Percentiles rank a stretch among this genome's conserved stretches.
phyloP scores from a whole-genome alignment of 805 yeast species.

The Henningerozyma blattae region DNA sequence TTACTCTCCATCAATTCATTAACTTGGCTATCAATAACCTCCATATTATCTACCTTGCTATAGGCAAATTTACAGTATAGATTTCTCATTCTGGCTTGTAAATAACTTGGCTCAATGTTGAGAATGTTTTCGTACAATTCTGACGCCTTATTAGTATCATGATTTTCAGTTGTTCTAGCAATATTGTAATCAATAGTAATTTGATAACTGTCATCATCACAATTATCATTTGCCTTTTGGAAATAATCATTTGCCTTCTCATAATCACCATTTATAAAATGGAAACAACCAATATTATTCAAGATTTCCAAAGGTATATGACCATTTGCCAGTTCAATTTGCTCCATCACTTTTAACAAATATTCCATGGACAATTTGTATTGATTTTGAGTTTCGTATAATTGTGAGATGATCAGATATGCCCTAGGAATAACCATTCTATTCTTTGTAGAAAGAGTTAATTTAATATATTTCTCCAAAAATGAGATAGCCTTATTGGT shows the following conservation, averaged over 20 bases:
- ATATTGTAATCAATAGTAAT: slow-evolving; percentile 54
- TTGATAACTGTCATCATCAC: slow-evolving; percentile 20
- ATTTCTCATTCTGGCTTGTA: slow-evolving; percentile 63
- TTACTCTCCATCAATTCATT: slow-evolving; percentile 38
- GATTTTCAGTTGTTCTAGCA: slow-evolving; percentile 62
- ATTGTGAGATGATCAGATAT: slow-evolving; percentile 51
- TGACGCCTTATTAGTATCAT: slow-evolving; percentile 17
- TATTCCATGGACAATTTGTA: slow-evolving; percentile 54
- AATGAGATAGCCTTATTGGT: slow-evolving; percentile 44
- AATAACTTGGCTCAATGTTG: slow-evolving; percentile 50
- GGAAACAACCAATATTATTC: slow-evolving; percentile 79
- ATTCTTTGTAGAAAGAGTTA: slow-evolving; percentile 40
- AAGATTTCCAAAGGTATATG: slow-evolving; percentile 44
- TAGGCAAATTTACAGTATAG: slow-evolving; percentile 44
- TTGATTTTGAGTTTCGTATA: slow-evolving; percentile 53
- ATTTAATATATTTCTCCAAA: slow-evolving; percentile 58
- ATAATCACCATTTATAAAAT: slow-evolving; percentile 50
- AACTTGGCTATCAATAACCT: slow-evolving; percentile 2
- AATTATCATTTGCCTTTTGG: slow-evolving; percentile 28
- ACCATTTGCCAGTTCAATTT: slow-evolving; percentile 25
- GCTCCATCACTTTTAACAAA: slow-evolving; percentile 48
- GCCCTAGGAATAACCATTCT: slow-evolving; percentile 58
- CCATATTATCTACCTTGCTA: slow-evolving; percentile 25
- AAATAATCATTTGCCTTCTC: slow-evolving; percentile 49
- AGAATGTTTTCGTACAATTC: slow-evolving; percentile 43